These are phyloP conservation scores for Chamaecrista fasciculata DNA, from an alignment of 306 rosid species.

Conservation along the genomic window DNA sequence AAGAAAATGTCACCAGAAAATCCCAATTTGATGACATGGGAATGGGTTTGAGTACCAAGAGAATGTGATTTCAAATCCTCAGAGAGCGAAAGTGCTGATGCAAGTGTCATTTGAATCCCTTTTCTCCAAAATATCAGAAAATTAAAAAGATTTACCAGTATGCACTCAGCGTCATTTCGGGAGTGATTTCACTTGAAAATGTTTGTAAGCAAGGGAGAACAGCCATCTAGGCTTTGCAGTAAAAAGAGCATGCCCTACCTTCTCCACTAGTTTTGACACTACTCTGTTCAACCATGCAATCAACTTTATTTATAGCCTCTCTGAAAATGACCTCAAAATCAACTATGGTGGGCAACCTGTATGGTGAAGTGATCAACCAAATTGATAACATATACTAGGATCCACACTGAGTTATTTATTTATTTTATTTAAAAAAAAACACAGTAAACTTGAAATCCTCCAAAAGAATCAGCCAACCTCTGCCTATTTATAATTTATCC, in stretches of 20 bases:
- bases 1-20: conserved; percentile 35
- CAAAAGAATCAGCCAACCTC: not conserved
- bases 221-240: not conserved
- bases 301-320: not conserved
- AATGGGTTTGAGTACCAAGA: conserved; percentile 47
- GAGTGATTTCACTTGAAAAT: conserved; percentile 4
- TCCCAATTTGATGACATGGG: conserved; percentile 42
- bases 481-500: not conserved
- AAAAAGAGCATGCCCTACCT: not conserved
- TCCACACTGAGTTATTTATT: not conserved
- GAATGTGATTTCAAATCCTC: conserved; percentile 33
- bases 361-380: not conserved
- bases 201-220: not conserved
- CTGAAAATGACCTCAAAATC: not conserved
- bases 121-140: conserved; percentile 19
- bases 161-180: not conserved
- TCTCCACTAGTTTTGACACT: not conserved
- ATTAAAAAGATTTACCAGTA: conserved; percentile 11
- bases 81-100: conserved; percentile 41
- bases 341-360: not conserved
- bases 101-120: conserved; percentile 38
- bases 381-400: not conserved
- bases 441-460: not conserved
- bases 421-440: too few species aligned
- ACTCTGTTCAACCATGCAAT: not conserved